phyloP scores from a whole-genome alignment of 345 rosid species.

The Heritiera littoralis region DNA sequence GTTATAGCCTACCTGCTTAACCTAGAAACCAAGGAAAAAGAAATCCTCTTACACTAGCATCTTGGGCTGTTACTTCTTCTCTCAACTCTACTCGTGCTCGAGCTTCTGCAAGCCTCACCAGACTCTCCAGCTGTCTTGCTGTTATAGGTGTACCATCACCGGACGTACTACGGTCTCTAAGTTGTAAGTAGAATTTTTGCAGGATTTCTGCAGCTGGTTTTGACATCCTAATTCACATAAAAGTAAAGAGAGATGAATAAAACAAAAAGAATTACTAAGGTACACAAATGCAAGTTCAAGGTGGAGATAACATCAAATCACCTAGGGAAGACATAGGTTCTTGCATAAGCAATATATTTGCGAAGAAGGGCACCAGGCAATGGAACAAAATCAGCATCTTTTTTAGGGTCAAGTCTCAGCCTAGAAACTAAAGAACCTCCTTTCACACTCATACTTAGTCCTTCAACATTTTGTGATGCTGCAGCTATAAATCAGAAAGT shows the following conservation, averaged over 20 bases:
- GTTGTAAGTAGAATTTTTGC: slow-evolving; percentile 79
- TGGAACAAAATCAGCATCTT: slow-evolving; percentile 70
- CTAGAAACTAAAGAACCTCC: slow-evolving; percentile 71
- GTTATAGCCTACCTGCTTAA: slow-evolving; percentile 4
- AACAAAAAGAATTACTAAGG: background rate
- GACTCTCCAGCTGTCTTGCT: slow-evolving; percentile 94
- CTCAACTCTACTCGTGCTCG: slow-evolving; percentile 92
- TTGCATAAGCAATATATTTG: slow-evolving; percentile 89
- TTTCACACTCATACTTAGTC: slow-evolving; percentile 40
- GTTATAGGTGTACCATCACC: slow-evolving; percentile 95
- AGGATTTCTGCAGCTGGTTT: slow-evolving; percentile 85
- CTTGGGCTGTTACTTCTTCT: slow-evolving; percentile 87
- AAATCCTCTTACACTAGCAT: slow-evolving; percentile 62
- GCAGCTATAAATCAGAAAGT: slow-evolving; percentile 31
- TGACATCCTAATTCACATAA: slow-evolving; percentile 63
- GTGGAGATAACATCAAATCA: slow-evolving; percentile 33
- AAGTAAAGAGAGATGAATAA: background rate
- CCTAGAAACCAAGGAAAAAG: background rate
- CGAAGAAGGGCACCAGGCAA: slow-evolving; percentile 84
- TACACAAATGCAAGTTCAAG: slow-evolving; percentile 13
- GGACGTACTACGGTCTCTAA: slow-evolving; percentile 86
- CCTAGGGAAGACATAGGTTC: slow-evolving; percentile 83
- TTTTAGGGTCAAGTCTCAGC: slow-evolving; percentile 72
- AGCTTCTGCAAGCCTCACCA: slow-evolving; percentile 91
- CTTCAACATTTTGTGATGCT: slow-evolving; percentile 47